Conservation (phyloP, 805 yeast genomes). For the Candida taoyuanica region DNA sequence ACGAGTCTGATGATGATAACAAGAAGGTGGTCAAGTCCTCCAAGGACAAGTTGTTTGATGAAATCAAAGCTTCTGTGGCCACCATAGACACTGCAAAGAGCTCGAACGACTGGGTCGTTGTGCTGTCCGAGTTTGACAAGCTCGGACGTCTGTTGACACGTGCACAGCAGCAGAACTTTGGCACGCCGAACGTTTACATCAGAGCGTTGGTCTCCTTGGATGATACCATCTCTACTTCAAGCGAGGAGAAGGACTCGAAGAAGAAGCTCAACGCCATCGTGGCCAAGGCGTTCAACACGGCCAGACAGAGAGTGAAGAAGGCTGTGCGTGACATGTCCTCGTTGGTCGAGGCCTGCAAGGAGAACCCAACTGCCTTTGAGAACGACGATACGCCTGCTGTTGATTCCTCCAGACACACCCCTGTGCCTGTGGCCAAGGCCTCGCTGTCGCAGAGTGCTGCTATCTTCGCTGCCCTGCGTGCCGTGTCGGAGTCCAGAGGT, state of each 20-base stretch:
- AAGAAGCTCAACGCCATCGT: constrained; percentile 78
- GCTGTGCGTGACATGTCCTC: constrained; percentile 63
- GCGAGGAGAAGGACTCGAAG: constrained; percentile 38
- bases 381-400: constrained; percentile 34
- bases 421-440: constrained; percentile 29
- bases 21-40: constrained; percentile 89
- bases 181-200: constrained; percentile 69
- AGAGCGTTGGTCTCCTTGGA: constrained; percentile 69
- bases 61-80: constrained; percentile 63
- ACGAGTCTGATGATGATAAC: constrained; percentile 60
- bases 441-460: constrained; percentile 26
- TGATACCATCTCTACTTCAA: constrained; percentile 51
- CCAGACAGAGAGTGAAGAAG: constrained; percentile 85
- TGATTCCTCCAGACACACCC: constrained; percentile 20
- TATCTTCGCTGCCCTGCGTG: constrained; percentile 68
- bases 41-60: constrained; percentile 87
- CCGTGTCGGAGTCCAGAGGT: constrained; percentile 87
- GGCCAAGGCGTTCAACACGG: constrained; percentile 81
- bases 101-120: constrained; percentile 74
- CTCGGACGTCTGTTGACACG: constrained; percentile 61
- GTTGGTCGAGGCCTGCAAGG: constrained; percentile 55
- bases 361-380: constrained; percentile 72
- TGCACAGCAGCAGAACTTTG: constrained; percentile 70
- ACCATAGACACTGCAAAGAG: constrained; percentile 64
- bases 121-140: constrained; percentile 73